Base-by-base conservation (phyloP, 306 rosid genomes). In the Parietaria judaica region DNA sequence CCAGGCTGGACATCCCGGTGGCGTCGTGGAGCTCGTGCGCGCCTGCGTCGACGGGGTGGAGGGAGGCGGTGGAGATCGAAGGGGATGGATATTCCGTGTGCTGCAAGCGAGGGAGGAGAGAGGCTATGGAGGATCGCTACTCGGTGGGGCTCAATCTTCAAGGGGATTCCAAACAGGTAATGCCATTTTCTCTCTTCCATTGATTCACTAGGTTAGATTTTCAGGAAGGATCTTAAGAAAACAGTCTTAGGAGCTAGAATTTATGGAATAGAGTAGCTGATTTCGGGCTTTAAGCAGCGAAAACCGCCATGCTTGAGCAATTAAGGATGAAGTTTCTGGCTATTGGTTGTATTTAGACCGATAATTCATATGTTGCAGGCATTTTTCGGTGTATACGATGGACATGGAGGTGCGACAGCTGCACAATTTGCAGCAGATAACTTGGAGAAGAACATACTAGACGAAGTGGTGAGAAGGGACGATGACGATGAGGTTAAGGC, bases 391-490 rank as follows among this genome's bases (percentile, higher is more conserved):
- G 59, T 92, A 61, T 92, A 79, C 72, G 99, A 88, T 73, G 96
- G 99, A n/a, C 96, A 92, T 36, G 96, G 99, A 17, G 99, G 99
- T 62, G 76, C 80, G 0, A 86, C 88, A 64, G 96, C 96, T 39
- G 96, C 96, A 0, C 94, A 88, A 62, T 92, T 75, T 70, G 94
- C 94, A 2, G 88, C 99, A 4, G 72, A 70, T 14, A 84, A 92
- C 77, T 82, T 92, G 55, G 78, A 70, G 50, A 88, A 78, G 79
- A 88, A 86, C 60, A 67, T 92, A 34, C 36, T 86, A 54, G 88
- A 81, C 44, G 90, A 86, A 72, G 75, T 88, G 36, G 68, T 56
- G 36, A 73, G 74, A 51, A 54, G 6, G 13, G 17, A 36, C n/a
- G 75, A 69, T 4, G 88, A 77, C 2, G 62, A 58, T 8, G 80